phyloP scores from a whole-genome alignment of 768 basidiomycete species.

The Clavaria fumosa region DNA sequence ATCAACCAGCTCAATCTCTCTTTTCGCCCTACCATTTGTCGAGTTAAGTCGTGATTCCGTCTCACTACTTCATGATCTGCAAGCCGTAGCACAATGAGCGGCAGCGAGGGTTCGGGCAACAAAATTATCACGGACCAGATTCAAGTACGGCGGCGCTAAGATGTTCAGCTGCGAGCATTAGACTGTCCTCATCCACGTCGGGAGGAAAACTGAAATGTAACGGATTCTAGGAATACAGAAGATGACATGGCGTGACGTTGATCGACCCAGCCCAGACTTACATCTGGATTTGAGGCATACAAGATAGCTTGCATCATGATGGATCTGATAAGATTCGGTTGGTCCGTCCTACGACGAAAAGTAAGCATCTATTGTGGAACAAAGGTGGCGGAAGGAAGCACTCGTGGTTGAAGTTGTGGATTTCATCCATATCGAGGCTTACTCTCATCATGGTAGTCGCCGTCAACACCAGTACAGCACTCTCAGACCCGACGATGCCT shows the following conservation, averaged over 20 bases:
- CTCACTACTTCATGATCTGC: constrained; percentile 52
- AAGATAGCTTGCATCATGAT: constrained; percentile 75
- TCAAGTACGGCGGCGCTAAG: constrained; percentile 54
- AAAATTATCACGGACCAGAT: constrained; percentile 35
- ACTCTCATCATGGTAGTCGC: constrained; percentile 59
- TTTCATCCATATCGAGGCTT: constrained; percentile 42
- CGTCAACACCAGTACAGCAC: constrained; percentile 42
- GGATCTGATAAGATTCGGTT: constrained; percentile 54
- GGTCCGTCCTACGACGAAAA: constrained; percentile 40
- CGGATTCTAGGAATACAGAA: constrained; percentile 37
- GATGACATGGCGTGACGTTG: background rate
- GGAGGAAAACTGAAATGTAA: constrained; percentile 70
- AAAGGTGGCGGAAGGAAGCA: too few relatives aligned
- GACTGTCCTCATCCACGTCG: constrained; percentile 58
- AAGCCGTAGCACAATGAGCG: background rate
- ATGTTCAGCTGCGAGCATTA: constrained; percentile 69
- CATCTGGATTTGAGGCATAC: constrained; percentile 54
- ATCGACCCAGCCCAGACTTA: constrained; percentile 17
- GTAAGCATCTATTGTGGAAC: too few relatives aligned
- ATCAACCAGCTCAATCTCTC: constrained; percentile 76
- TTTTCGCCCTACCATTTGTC: constrained; percentile 61
- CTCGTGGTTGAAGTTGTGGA: constrained; percentile 48
- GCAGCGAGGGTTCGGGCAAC: too few relatives aligned
- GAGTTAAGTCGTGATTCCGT: constrained; percentile 64
- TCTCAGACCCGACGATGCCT: constrained; percentile 36